Percentiles rank a stretch among this genome's conserved stretches.
These are phyloP conservation scores for Ananas comosus DNA, from an alignment of 176 grass and related monocot species.

Conservation along the genomic window DNA sequence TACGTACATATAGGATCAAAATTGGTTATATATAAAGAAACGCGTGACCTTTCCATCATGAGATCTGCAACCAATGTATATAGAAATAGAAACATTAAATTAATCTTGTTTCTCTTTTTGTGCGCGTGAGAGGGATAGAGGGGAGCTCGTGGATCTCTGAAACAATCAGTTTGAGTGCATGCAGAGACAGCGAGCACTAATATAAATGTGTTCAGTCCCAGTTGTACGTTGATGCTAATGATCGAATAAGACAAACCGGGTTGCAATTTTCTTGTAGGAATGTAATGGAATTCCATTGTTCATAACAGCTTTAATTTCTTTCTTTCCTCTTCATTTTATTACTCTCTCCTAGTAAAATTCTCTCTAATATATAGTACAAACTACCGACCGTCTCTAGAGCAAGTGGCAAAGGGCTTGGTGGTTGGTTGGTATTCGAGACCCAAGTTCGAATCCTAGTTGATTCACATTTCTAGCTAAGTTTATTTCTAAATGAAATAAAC, in stretches of 20 bases:
- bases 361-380: too few species aligned
- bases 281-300: constrained; percentile 6
- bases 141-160: neutral
- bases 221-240: neutral
- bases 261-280: neutral
- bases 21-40: too few species aligned
- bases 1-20: too few species aligned
- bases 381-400: too few species aligned
- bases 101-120: neutral
- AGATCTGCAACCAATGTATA: too few species aligned
- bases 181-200: constrained; percentile 12
- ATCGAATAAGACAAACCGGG: constrained; percentile 18
- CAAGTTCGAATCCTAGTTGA: too few species aligned
- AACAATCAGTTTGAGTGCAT: constrained; percentile 9
- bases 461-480: too few species aligned
- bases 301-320: neutral
- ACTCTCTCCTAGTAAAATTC: neutral
- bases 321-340: too few species aligned
- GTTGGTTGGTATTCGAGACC: too few species aligned
- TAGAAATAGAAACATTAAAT: neutral
- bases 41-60: too few species aligned
- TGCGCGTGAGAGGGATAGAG: neutral
- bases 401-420: too few species aligned
- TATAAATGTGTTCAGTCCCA: constrained; percentile 7
- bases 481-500: too few species aligned